Base-by-base conservation (phyloP, 495 filamentous ascomycete genomes). In the Podospora pseudoanserina region DNA sequence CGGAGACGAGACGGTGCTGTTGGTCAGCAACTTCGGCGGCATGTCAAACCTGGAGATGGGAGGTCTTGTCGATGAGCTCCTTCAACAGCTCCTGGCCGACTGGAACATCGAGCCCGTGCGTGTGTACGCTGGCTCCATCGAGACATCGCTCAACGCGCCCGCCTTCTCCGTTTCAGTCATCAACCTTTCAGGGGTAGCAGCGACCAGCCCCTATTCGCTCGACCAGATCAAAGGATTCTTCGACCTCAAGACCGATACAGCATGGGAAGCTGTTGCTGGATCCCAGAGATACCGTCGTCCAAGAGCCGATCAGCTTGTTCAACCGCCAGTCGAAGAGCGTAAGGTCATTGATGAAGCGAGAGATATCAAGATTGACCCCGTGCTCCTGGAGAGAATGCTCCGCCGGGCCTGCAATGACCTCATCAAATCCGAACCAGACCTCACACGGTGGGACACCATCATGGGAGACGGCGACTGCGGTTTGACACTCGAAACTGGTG, bases 401-500 rank as follows among this genome's bases (percentile, higher is more conserved):
- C 79, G 82, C 7, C 72, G 72, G 54, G 87, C 86, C 2, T 86
- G 83, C 77, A 73, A 81, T 18, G 79, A 76, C 4, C 80, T 85
- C 23, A 79, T 86, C 44, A 77, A 73, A 18, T 83, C 86, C 1
- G 87, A 89, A 73, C 87, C 87, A 0, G 80, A 85, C 64, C 75
- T 89, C 49, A 89, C 87, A 1, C 83, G 82, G 68, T 89, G 82
- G 82, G 87, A 89, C 75, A 85, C 85, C 32, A 76, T 86, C 65
- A 89, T 89, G 87, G 87, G 87, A 44, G 87, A 89, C 73, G 87
- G 87, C 11, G 87, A 89, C 72, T 89, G 87, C 71, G 87, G 87
- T 26, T 82, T 88, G 77, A 86, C 86, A 16, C 81, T 89, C 9
- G 80, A 86, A 68, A 82, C 77, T 9, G 82, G 82, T 18, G 81